phyloP scores from a whole-genome alignment of 192 early-diverging fungal genomes.

The Coemansia sp. region DNA sequence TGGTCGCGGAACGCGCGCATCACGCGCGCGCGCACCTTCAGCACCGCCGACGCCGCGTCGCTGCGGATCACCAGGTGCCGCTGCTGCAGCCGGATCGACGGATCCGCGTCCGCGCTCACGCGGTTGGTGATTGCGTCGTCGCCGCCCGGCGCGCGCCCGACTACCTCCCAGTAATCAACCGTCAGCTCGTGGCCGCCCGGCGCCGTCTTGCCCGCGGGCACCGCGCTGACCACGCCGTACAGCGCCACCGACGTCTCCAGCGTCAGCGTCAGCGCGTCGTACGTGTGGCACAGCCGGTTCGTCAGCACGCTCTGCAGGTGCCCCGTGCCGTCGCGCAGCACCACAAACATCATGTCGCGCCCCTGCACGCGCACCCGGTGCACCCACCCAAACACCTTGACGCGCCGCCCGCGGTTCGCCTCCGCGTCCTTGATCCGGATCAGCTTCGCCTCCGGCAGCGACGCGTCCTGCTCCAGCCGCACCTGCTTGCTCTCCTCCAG shows the following conservation, averaged over 20 bases:
- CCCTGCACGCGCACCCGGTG: constrained; percentile 93
- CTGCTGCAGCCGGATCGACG: constrained; percentile 80
- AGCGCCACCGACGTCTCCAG: constrained; percentile 89
- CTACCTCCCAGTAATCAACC: constrained; percentile 94
- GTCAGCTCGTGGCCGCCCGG: constrained; percentile 93
- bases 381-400: constrained; percentile 93
- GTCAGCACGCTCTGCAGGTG: constrained; percentile 91
- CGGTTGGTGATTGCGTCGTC: constrained; percentile 90
- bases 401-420: constrained; percentile 67
- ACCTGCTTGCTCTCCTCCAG: constrained; percentile 85
- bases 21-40: constrained; percentile 80
- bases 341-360: constrained; percentile 93
- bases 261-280: constrained; percentile 88
- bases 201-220: constrained; percentile 94
- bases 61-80: constrained; percentile 97
- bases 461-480: constrained; percentile 65
- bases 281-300: constrained; percentile 86
- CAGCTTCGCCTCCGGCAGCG: constrained; percentile 70
- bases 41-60: constrained; percentile 78
- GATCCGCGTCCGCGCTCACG: constrained; percentile 84
- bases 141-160: constrained; percentile 89
- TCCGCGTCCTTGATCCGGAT: constrained; percentile 72
- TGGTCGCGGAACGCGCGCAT: constrained; percentile 95
- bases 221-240: constrained; percentile 78
- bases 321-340: constrained; percentile 92